Evolutionary conservation across 2,329 filamentous ascomycete species (phyloP).

Genomic region (Neurospora sp.): DNA sequence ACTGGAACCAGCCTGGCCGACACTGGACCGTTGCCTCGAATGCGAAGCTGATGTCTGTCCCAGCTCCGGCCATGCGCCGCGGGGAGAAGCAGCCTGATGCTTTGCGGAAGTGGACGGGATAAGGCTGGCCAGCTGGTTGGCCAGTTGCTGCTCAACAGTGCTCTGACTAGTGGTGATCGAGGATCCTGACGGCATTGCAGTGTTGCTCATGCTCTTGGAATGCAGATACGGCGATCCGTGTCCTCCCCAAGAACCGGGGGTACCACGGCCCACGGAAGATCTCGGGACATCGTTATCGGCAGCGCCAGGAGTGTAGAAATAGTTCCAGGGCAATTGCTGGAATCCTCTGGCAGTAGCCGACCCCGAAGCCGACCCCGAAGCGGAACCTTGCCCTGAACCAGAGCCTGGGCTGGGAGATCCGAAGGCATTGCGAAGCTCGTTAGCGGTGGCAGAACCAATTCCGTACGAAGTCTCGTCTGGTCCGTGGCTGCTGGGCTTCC

Average conservation of each 20-base stretch:
- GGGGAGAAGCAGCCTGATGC: neutral
- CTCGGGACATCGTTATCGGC: constrained; percentile 2
- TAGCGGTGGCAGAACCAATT: constrained; percentile 42
- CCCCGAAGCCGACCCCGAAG: constrained; percentile 16
- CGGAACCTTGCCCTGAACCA: neutral
- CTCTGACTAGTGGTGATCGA: neutral
- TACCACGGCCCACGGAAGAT: neutral
- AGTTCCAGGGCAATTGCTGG: constrained; percentile 41
- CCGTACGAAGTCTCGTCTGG: constrained; percentile 40
- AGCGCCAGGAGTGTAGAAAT: constrained; percentile 27
- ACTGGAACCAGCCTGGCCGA: neutral
- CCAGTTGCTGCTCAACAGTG: neutral
- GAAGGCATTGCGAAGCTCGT: constrained; percentile 37
- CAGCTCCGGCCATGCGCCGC: neutral
- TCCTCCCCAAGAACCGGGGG: neutral
- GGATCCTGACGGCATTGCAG: neutral
- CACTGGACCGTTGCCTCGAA: neutral
- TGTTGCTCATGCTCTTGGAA: neutral
- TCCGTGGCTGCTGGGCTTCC: constrained; percentile 9
- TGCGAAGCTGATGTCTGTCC: neutral
- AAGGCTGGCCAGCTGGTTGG: neutral
- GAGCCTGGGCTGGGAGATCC: constrained; percentile 21
- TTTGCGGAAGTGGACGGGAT: neutral
- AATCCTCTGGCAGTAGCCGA: constrained; percentile 27
- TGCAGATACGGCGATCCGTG: neutral